Percentiles rank a stretch among this genome's conserved stretches.
Evolutionary conservation across 208 protist species (phyloP).

Genomic region (Trypanosoma caninum): DNA sequence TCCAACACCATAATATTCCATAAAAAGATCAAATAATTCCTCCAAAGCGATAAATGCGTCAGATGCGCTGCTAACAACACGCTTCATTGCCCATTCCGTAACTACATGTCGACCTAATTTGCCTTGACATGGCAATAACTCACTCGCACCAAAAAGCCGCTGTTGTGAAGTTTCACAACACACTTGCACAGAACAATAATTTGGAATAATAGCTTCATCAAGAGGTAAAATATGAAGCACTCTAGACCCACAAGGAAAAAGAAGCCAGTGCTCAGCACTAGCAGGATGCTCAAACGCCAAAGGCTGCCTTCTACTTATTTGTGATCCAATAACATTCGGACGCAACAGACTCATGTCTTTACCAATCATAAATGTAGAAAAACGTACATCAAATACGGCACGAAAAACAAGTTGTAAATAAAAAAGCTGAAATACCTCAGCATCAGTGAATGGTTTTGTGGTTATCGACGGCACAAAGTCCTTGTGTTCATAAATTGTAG

Average conservation of each 20-base stretch:
- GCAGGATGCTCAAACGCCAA: slow-evolving; percentile 67
- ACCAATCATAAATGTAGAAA: slow-evolving; percentile 31
- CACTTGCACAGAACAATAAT: slow-evolving; percentile 35
- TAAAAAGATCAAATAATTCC: slow-evolving; percentile 56
- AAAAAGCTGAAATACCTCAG: slow-evolving; percentile 83
- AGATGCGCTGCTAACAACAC: slow-evolving; percentile 34
- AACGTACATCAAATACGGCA: slow-evolving; percentile 67
- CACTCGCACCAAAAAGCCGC: slow-evolving; percentile 48
- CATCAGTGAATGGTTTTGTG: slow-evolving; percentile 68
- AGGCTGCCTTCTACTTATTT: slow-evolving; percentile 26
- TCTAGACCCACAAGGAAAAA: slow-evolving; percentile 56
- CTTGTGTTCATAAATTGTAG: background rate
- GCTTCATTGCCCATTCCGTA: slow-evolving; percentile 47
- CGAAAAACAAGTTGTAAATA: slow-evolving; percentile 83
- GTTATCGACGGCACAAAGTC: slow-evolving; percentile 26
- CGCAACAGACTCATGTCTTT: slow-evolving; percentile 28
- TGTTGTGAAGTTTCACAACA: slow-evolving; percentile 33
- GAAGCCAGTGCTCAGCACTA: slow-evolving; percentile 29
- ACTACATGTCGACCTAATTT: slow-evolving; percentile 32
- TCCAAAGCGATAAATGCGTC: slow-evolving; percentile 35
- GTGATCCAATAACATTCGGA: slow-evolving; percentile 45
- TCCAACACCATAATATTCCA: slow-evolving; percentile 27
- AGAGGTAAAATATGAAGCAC: slow-evolving; percentile 51
- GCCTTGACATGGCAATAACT: slow-evolving; percentile 38
- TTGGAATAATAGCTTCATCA: slow-evolving; percentile 58